Conservation (phyloP, 164 flowering plant species). For the Kalanchoe fedtschenkoi region DNA sequence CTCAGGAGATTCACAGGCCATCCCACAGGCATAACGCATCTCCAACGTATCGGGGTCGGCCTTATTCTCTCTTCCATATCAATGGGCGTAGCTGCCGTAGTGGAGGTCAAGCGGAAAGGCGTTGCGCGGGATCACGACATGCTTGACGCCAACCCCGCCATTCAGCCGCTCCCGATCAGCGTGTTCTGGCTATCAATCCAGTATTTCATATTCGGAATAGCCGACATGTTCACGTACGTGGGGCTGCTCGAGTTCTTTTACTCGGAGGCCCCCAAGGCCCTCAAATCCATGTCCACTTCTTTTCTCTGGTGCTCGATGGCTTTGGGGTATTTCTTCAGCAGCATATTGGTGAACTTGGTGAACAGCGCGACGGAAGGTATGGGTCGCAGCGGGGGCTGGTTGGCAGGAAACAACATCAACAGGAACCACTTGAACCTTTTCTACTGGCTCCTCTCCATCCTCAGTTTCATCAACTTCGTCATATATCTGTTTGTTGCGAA, state of each 20-base stretch:
- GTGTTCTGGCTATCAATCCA: slow-evolving; percentile 40
- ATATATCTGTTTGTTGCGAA: slow-evolving; percentile 31
- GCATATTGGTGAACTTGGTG: slow-evolving; percentile 34
- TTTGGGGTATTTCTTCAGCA: slow-evolving; percentile 38
- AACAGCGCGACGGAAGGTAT: slow-evolving; percentile 23
- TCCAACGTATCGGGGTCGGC: slow-evolving; percentile 44
- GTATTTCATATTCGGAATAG: slow-evolving; percentile 47
- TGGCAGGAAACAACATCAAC: slow-evolving; percentile 44
- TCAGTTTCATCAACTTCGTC: slow-evolving; percentile 34
- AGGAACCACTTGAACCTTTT: slow-evolving; percentile 43
- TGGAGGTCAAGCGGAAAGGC: slow-evolving; percentile 32
- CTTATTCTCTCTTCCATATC: slow-evolving; percentile 31
- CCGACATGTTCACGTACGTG: slow-evolving; percentile 45
- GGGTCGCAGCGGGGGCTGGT: slow-evolving; percentile 34
- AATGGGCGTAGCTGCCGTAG: slow-evolving; percentile 36
- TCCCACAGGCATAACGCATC: slow-evolving; percentile 41
- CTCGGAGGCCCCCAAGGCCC: slow-evolving; percentile 34
- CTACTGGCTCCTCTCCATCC: slow-evolving; percentile 34
- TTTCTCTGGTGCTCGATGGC: slow-evolving; percentile 46
- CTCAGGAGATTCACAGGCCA: slow-evolving; percentile 25
- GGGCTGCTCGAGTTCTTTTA: slow-evolving; percentile 52
- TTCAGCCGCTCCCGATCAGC: slow-evolving; percentile 37
- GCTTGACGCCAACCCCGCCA: slow-evolving; percentile 31
- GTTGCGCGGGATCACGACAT: slow-evolving; percentile 25
- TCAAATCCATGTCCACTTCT: slow-evolving; percentile 36